Conservation (phyloP, 2,329 filamentous ascomycete species). For the Aureobasidium vineae region DNA sequence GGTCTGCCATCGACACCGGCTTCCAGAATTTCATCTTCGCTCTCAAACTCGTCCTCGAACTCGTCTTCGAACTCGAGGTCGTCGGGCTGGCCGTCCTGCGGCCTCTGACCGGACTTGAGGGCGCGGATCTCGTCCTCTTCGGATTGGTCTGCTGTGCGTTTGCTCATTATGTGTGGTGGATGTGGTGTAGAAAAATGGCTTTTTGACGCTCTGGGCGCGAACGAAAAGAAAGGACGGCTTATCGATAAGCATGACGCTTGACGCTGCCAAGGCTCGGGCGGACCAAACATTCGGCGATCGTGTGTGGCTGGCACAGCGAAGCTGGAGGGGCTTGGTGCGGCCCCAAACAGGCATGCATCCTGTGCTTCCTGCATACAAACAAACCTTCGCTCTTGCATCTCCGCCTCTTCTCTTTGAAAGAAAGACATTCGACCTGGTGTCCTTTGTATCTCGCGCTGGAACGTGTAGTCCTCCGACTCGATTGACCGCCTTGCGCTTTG, state of each 20-base stretch:
- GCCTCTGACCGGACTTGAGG: conserved; percentile 62
- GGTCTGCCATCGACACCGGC: conserved; percentile 91
- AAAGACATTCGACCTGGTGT: conserved; percentile 13
- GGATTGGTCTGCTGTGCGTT: conserved; percentile 56
- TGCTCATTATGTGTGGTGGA: conserved; percentile 53
- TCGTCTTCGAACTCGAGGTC: conserved; percentile 86
- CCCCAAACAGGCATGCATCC: neutral
- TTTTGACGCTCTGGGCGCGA: neutral
- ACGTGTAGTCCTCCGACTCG: neutral
- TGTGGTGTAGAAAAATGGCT: conserved; percentile 29
- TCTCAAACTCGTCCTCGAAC: conserved; percentile 90
- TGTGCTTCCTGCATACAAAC: neutral
- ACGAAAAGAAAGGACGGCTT: neutral
- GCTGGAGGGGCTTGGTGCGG: neutral
- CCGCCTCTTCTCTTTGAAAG: neutral
- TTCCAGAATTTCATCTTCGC: conserved; percentile 87
- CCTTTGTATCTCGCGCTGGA: conserved; percentile 16
- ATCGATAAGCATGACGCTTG: conserved; percentile 25
- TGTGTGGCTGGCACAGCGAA: neutral
- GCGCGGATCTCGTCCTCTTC: conserved; percentile 50
- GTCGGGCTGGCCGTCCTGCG: conserved; percentile 52
- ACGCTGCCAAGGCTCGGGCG: neutral
- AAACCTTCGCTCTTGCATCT: neutral
- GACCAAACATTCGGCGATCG: neutral
- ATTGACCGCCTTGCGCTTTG: conserved; percentile 22